A percentile compares a stretch with the other conserved stretches of the same genome.
Conservation (phyloP, 1,284 basidiomycete genomes). For the Pseudozyma tsukubaensis region DNA sequence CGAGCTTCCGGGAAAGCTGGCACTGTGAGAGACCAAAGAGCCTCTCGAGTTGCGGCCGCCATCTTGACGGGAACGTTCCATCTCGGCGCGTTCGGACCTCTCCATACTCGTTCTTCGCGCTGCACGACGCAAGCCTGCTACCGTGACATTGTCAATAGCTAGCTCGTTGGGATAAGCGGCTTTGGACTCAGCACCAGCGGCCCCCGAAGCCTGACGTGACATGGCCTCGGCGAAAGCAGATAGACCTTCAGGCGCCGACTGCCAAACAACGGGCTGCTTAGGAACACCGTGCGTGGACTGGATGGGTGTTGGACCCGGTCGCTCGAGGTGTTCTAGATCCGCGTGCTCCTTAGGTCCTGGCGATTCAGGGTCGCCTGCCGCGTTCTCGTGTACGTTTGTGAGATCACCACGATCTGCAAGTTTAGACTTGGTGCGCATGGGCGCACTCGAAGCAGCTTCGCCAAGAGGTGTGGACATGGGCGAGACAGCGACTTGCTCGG, state of each 20-base stretch:
- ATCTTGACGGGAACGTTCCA: conserved; percentile 18
- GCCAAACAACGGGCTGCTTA: conserved; percentile 40
- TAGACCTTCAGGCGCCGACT: conserved; percentile 49
- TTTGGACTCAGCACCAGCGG: conserved; percentile 15
- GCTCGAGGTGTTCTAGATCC: conserved; percentile 14
- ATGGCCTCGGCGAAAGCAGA: conserved; percentile 37
- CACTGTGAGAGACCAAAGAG: conserved; percentile 37
- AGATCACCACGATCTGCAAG: conserved; percentile 12
- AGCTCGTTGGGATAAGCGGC: conserved; percentile 15
- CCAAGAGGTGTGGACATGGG: conserved; percentile 5
- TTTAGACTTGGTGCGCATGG: conserved; percentile 16
- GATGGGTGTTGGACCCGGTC: conserved; percentile 54
- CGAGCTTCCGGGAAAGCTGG: conserved; percentile 48
- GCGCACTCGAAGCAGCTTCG: conserved; percentile 9
- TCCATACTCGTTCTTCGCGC: conserved; percentile 54
- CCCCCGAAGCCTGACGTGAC: conserved; percentile 32
- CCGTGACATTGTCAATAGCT: conserved; percentile 38
- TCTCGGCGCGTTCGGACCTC: conserved; percentile 19
- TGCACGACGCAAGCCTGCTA: conserved; percentile 55
- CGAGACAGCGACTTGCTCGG: conserved; percentile 4
- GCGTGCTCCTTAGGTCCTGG: background rate
- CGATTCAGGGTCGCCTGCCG: background rate
- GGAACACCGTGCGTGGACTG: conserved; percentile 25
- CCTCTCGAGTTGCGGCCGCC: conserved; percentile 21
- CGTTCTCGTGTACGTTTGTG: background rate